Conservation (phyloP, 352 stramenopile genomes). For the Peronospora destructor region DNA sequence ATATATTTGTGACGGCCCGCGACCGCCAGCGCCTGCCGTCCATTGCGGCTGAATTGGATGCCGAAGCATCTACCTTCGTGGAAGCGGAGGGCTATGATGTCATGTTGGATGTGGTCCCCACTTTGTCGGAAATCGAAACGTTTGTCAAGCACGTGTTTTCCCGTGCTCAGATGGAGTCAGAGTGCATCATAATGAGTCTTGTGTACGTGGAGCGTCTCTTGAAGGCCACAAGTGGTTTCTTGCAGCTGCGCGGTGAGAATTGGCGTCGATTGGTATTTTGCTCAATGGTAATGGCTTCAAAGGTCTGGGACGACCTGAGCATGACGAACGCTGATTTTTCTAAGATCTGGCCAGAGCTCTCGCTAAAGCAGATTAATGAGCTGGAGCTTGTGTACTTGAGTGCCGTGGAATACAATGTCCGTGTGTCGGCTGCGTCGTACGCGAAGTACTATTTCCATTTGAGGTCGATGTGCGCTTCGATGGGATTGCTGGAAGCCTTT, state of each 20-base stretch:
- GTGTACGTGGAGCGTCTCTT: conserved; percentile 96
- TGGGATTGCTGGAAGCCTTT: conserved; percentile 71
- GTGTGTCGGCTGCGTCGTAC: conserved; percentile 80
- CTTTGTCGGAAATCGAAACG: conserved; percentile 81
- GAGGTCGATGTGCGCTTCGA: conserved; percentile 89
- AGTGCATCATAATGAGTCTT: conserved; percentile 97
- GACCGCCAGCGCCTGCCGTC: conserved; percentile 31
- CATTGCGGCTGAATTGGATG: conserved; percentile 24
- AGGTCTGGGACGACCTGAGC: conserved; percentile 96
- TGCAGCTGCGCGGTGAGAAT: conserved; percentile 82
- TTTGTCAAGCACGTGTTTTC: conserved; percentile 94
- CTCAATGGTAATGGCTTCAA: conserved; percentile 94
- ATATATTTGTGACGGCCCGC: conserved; percentile 58
- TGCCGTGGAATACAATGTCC: conserved; percentile 87
- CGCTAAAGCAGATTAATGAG: conserved; percentile 92
- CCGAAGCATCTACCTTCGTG: conserved; percentile 22
- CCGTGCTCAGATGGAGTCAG: conserved; percentile 88
- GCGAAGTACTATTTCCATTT: conserved; percentile 97
- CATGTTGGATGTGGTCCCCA: conserved; percentile 57
- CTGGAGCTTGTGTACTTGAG: conserved; percentile 91
- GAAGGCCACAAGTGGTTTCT: conserved; percentile 76
- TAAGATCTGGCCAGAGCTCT: conserved; percentile 89
- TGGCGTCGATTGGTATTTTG: conserved; percentile 93
- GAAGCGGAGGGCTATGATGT: conserved; percentile 27
- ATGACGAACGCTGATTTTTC: conserved; percentile 98